These are phyloP conservation scores for Talaromyces liani DNA, from an alignment of 495 filamentous ascomycete genomes.

Conservation along the genomic window DNA sequence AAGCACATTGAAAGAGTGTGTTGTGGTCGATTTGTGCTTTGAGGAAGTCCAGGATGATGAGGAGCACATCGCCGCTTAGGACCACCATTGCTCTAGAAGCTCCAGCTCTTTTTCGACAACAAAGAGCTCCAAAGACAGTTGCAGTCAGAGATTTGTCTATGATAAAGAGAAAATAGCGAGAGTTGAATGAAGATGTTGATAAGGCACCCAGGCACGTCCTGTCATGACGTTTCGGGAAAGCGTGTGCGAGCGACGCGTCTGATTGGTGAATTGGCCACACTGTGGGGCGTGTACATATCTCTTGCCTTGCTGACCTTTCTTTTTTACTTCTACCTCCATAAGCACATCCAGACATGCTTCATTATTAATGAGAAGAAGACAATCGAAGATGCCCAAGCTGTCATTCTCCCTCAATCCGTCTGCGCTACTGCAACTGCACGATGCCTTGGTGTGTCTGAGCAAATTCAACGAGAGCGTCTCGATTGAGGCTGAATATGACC, in stretches of 20 bases:
- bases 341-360: neutral
- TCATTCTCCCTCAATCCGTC: slow-evolving; percentile 73
- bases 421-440: slow-evolving; percentile 67
- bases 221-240: neutral
- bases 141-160: neutral
- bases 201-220: neutral
- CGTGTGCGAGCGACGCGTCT: neutral
- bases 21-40: slow-evolving; percentile 19
- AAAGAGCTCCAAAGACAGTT: neutral
- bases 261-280: neutral
- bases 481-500: slow-evolving; percentile 71
- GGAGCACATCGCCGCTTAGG: slow-evolving; percentile 19
- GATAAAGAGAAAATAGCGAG: neutral
- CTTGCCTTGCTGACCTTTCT: neutral
- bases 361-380: too few relatives aligned
- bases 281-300: neutral
- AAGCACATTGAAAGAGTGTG: slow-evolving; percentile 21
- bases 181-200: neutral
- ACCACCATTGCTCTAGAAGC: slow-evolving; percentile 14
- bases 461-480: slow-evolving; percentile 91
- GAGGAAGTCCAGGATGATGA: slow-evolving; percentile 22
- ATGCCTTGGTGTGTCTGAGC: slow-evolving; percentile 74
- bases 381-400: slow-evolving; percentile 54
- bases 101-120: neutral
- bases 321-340: neutral